Evolutionary conservation across 2,329 filamentous ascomycete species (phyloP).

Genomic region (Aspergillus vadensis): DNA sequence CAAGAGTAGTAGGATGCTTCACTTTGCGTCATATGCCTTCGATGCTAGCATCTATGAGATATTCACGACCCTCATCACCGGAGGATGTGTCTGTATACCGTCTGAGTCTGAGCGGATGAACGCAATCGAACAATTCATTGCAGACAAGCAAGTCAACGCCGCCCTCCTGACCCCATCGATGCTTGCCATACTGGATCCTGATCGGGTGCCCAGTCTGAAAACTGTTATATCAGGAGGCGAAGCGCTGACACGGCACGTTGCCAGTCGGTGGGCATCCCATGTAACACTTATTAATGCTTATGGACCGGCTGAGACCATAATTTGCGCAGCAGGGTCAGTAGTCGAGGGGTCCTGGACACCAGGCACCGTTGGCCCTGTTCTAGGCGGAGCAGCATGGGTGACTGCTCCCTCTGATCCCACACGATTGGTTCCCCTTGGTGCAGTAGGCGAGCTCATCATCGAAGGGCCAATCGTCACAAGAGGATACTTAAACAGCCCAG

Average conservation of each 20-base stretch:
- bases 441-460: constrained; percentile 37
- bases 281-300: constrained; percentile 10
- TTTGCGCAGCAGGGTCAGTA: too few species aligned
- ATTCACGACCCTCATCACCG: constrained; percentile 20
- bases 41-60: constrained; percentile 37
- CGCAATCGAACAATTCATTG: constrained; percentile 49
- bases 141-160: constrained; percentile 2
- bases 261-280: background rate
- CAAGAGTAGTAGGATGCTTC: constrained; percentile 44
- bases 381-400: background rate
- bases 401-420: constrained; percentile 48
- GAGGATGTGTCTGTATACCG: constrained; percentile 49
- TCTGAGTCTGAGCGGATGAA: constrained; percentile 45
- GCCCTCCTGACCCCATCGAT: constrained; percentile 15
- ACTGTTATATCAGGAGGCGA: constrained; percentile 9
- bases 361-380: too few species aligned
- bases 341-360: too few species aligned
- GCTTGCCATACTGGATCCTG: constrained; percentile 1
- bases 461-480: constrained; percentile 54
- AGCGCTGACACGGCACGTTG: constrained; percentile 2
- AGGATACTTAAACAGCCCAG: constrained; percentile 58
- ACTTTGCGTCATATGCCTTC: constrained; percentile 40
- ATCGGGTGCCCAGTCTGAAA: background rate
- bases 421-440: constrained; percentile 53
- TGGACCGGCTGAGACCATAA: constrained; percentile 38